Conservation (phyloP, 352 stramenopile genomes). For the Phytophthora ohioensis region DNA sequence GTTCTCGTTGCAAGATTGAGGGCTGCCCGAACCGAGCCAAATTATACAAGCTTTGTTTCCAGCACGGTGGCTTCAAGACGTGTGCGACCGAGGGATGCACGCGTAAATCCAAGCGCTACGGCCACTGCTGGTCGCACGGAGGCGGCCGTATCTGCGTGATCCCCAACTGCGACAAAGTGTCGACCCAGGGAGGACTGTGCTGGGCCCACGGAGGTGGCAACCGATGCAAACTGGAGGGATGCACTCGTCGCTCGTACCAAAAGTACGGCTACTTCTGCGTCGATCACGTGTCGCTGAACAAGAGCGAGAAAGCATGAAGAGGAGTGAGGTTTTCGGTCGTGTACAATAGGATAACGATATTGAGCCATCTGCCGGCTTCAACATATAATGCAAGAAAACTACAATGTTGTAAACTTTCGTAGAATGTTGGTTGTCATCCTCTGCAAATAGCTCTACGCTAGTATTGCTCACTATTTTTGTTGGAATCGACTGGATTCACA, state of each 20-base stretch:
- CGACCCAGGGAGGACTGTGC: conserved; percentile 40
- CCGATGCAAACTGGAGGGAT: conserved; percentile 31
- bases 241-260: conserved; percentile 31
- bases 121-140: conserved; percentile 77
- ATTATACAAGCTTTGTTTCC: conserved; percentile 36
- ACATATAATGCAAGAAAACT: conserved; percentile 5
- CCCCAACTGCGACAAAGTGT: conserved; percentile 62
- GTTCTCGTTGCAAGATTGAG: conserved; percentile 52
- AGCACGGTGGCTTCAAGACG: conserved; percentile 56
- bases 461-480: conserved; percentile 15
- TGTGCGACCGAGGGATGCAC: conserved; percentile 66
- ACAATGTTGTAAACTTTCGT: not conserved
- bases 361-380: not conserved
- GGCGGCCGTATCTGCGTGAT: conserved; percentile 69
- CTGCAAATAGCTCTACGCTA: not conserved
- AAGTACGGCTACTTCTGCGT: conserved; percentile 43
- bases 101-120: conserved; percentile 71
- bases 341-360: conserved; percentile 1
- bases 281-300: conserved; percentile 44
- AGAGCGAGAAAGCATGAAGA: conserved; percentile 9
- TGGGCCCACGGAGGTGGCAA: conserved; percentile 38
- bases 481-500: not conserved
- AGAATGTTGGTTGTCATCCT: not conserved
- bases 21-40: conserved; percentile 39
- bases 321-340: not conserved